Evolutionary conservation across 305 asterid genomes (phyloP), one percentile per base, ranked within the genome.

Genomic region (Rubia peregrina): DNA sequence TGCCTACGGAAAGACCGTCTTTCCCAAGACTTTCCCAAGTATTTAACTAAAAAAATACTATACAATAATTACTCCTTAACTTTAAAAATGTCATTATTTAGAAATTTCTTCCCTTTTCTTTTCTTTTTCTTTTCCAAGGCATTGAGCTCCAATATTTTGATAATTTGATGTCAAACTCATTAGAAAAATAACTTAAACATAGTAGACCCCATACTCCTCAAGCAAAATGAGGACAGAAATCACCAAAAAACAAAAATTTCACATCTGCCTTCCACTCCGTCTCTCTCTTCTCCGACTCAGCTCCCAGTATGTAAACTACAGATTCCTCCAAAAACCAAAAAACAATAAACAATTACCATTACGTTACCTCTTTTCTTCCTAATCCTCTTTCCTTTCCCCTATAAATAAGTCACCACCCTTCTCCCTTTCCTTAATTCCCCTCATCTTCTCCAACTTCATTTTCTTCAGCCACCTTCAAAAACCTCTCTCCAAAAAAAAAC

Each of bases 181-280:
- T 1, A 30, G 3, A 30, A 68, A 59, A 60, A 55, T 38, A 40
- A 24, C 74, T 70, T 26, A 60, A 65, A 74, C 56, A 70, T 67
- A 7, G 80, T 77, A 68, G 92, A 80, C 80, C 92, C 90, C 78
- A 66, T 24, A 26, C 21, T 26, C 73, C 71, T 73, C 79, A 68
- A 61, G 67, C 69, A 24, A 51, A 30, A 49, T 83, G 88, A 82
- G 86, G 85, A 79, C 82, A 82, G 68, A 81, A 74, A 72, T 81
- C 77, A 68, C 81, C 80, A 10, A 12, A 71, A n/a, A 67, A 71
- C 61, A 68, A 74, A 79, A 75, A 53, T 78, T 56, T 80, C 88
- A 78, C 68, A 74, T 74, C 77, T 65, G 70, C 78, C 65, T 12
- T 51, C 71, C 70, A 75, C 70, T 53, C 46, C 53, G 5, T 14